phyloP scores from a whole-genome alignment of 768 basidiomycete species.

The Coprinopsis cinerea region DNA sequence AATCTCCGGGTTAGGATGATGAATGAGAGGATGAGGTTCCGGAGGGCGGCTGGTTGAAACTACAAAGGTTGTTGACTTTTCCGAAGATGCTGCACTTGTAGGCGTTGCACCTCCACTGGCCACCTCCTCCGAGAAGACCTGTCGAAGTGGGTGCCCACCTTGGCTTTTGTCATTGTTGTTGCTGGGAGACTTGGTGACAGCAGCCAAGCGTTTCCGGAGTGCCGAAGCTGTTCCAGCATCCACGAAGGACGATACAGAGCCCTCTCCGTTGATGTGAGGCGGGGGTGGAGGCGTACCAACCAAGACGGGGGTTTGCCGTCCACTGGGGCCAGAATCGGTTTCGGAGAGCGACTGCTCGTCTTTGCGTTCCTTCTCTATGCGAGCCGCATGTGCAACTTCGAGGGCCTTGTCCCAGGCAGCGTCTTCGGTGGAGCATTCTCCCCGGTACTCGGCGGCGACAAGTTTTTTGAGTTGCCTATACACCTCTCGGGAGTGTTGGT shows the following conservation, averaged over 20 bases:
- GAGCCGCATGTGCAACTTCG: slow-evolving; percentile 36
- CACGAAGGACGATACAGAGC: slow-evolving; percentile 44
- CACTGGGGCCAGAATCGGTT: slow-evolving; percentile 32
- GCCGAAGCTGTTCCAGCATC: slow-evolving; percentile 46
- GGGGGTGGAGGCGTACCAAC: background rate
- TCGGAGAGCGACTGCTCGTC: slow-evolving; percentile 29
- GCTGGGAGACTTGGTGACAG: slow-evolving; percentile 26
- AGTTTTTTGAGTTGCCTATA: slow-evolving; percentile 37
- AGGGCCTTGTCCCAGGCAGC: slow-evolving; percentile 61
- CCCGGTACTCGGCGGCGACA: background rate
- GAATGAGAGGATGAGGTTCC: slow-evolving; percentile 41
- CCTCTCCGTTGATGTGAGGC: slow-evolving; percentile 20
- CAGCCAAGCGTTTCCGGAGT: slow-evolving; percentile 53
- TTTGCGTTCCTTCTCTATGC: slow-evolving; percentile 15
- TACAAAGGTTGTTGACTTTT: background rate
- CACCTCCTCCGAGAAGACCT: background rate
- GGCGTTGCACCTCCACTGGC: background rate
- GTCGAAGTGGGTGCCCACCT: background rate
- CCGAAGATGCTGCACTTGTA: background rate
- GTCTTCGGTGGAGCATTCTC: slow-evolving; percentile 37
- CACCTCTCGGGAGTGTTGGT: slow-evolving; percentile 39
- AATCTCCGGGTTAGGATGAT: slow-evolving; percentile 64
- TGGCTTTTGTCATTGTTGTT: slow-evolving; percentile 11
- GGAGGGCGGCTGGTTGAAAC: slow-evolving; percentile 9
- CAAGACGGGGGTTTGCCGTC: background rate